Percentiles rank a stretch among this genome's conserved stretches.
Conservation (phyloP, 2,329 filamentous ascomycete species). For the Colletotrichum euphorbiae region DNA sequence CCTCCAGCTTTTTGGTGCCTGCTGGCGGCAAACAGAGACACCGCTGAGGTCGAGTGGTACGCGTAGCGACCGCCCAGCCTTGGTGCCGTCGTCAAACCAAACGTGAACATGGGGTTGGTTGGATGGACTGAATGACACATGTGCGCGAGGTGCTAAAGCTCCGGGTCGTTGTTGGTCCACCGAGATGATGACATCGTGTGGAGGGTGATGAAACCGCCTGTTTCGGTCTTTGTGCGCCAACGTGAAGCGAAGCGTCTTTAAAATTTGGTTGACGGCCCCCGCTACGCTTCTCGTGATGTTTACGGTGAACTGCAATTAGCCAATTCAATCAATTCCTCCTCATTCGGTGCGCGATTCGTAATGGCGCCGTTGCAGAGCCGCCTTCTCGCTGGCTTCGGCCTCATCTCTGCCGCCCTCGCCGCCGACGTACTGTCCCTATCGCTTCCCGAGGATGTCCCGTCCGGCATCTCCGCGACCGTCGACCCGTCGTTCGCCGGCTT, state of each 20-base stretch:
- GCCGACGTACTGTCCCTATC: constrained; percentile 28
- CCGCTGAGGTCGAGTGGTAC: constrained; percentile 13
- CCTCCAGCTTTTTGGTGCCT: not conserved
- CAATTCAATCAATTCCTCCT: not conserved
- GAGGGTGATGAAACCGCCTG: constrained; percentile 11
- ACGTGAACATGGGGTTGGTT: not conserved
- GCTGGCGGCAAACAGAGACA: not conserved
- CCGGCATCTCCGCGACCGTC: constrained; percentile 21
- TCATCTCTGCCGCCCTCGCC: constrained; percentile 21
- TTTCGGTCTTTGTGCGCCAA: not conserved
- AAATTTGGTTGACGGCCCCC: constrained; percentile 21
- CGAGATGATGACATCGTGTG: constrained; percentile 34
- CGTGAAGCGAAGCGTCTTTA: constrained; percentile 6
- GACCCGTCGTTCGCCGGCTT: constrained; percentile 38
- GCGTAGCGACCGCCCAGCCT: constrained; percentile 30
- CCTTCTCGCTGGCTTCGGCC: constrained; percentile 29
- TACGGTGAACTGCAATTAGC: constrained; percentile 7
- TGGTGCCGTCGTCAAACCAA: constrained; percentile 14
- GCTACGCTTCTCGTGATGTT: constrained; percentile 19
- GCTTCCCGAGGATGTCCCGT: constrained; percentile 24
- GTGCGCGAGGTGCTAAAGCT: constrained; percentile 12
- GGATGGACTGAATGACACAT: constrained; percentile 5
- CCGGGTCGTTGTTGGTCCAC: constrained; percentile 29
- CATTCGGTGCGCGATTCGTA: constrained; percentile 4
- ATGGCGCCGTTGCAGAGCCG: constrained; percentile 35